Base-by-base conservation (phyloP, 176 grass and related monocot genomes). In the Typha latifolia region DNA sequence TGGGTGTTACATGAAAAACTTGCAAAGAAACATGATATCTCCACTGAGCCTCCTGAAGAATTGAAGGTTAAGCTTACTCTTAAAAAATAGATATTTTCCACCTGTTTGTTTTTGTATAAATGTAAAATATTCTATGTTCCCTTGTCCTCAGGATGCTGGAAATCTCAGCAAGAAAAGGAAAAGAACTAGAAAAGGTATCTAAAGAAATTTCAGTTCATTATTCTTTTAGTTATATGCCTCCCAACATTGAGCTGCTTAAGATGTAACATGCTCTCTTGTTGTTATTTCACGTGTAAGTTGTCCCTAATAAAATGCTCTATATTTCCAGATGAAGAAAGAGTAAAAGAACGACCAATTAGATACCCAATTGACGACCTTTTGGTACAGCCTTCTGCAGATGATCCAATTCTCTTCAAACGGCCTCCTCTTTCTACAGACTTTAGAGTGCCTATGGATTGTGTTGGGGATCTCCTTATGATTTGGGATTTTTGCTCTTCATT, bases 281-380 rank as follows among this genome's bases (percentile, higher is more conserved):
- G n/a, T 12, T 21, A 4, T 22, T 12, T 65, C 51, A 51, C 18
- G 8, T 22, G 47, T 7, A 32, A 52, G 27, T 4, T 65, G 9
- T 64, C 14, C 23, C 53, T 59, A 37, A 32, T 3, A 51, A 64
- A 47, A 49, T 67, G 23, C 53, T 26, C 19, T 5, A 14, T 14
- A 52, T 84, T 76, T 53, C 59, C 87, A 87, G 84, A 73, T 21
- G 72, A 75, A 62, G 75, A 84, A 59, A 66, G 71, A 37, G 16
- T 14, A 37, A 65, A 32, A 51, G 51, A 49, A 22, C 29, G 27
- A 8, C 51, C 64, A 61, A 43, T 90, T 66, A 82, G 78, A 66
- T 90, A 96, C 72, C 93, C 93, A 53, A 91, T 96, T 72, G 93
- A 96, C 68, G 93, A 96, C 76, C 68, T 88, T 68, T 77, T 89